phyloP scores from a whole-genome alignment of 495 filamentous ascomycete species.

The Neurospora tetraspora region DNA sequence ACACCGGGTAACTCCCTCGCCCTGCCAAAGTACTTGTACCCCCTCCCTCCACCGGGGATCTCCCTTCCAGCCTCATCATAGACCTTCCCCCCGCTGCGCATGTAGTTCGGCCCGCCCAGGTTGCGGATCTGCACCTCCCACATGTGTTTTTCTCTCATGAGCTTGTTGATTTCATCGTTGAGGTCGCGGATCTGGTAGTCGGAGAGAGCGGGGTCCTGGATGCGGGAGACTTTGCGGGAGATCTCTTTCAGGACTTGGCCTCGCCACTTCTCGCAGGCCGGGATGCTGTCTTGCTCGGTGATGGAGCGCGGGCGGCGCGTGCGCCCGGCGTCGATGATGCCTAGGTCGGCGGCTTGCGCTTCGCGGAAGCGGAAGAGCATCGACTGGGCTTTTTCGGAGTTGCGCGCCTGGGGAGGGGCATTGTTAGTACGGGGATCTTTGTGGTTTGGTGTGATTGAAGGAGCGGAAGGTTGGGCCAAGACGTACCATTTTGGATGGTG shows the following conservation, averaged over 20 bases:
- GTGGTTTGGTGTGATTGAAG: neutral
- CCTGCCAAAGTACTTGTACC: conserved; percentile 78
- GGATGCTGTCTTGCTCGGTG: conserved; percentile 72
- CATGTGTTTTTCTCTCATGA: conserved; percentile 96
- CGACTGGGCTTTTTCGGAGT: conserved; percentile 96
- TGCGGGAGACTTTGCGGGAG: conserved; percentile 88
- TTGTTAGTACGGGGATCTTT: conserved; percentile 1
- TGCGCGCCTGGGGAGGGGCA: conserved; percentile 41
- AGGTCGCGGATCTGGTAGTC: conserved; percentile 97
- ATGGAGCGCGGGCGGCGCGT: conserved; percentile 84
- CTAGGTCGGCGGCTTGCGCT: conserved; percentile 88
- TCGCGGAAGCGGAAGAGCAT: conserved; percentile 99
- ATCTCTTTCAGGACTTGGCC: conserved; percentile 96
- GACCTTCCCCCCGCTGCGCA: conserved; percentile 77
- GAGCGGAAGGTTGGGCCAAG: neutral
- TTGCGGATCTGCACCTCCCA: conserved; percentile 96
- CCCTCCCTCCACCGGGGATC: conserved; percentile 80
- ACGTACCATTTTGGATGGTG: conserved; percentile 21
- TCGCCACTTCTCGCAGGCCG: conserved; percentile 92
- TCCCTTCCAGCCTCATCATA: conserved; percentile 90
- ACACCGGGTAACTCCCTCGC: conserved; percentile 89
- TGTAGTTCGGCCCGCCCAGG: conserved; percentile 93
- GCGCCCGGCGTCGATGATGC: conserved; percentile 89
- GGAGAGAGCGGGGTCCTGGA: conserved; percentile 78
- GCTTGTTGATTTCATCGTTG: conserved; percentile 98